Conservation (phyloP, 1,284 basidiomycete genomes). For the Marasmius sp. region DNA sequence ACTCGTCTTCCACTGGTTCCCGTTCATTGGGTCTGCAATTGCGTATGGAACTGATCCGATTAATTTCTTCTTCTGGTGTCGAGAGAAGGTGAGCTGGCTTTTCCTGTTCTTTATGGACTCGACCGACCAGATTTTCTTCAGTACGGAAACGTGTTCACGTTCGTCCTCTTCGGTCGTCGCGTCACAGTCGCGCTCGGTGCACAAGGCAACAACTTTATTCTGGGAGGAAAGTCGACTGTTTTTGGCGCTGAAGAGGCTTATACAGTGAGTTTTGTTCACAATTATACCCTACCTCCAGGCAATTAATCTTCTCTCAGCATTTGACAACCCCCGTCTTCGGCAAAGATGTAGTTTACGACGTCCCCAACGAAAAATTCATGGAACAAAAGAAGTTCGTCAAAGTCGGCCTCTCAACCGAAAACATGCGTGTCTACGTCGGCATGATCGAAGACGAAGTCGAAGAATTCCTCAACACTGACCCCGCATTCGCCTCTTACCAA, state of each 20-base stretch:
- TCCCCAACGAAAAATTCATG: conserved; percentile 97
- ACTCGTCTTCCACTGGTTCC: conserved; percentile 81
- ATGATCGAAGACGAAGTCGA: conserved; percentile 89
- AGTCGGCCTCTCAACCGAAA: conserved; percentile 90
- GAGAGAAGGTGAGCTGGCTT: conserved; percentile 70
- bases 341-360: conserved; percentile 96
- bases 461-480: conserved; percentile 66
- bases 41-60: conserved; percentile 83
- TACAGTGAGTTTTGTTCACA: conserved; percentile 56
- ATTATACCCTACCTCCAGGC: conserved; percentile 5
- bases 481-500: conserved; percentile 61
- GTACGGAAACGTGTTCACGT: conserved; percentile 90
- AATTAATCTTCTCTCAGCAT: conserved; percentile 48
- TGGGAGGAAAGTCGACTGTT: conserved; percentile 91
- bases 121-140: conserved; percentile 23
- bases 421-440: conserved; percentile 87
- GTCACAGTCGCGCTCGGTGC: conserved; percentile 92
- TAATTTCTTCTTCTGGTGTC: conserved; percentile 74
- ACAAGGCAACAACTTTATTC: conserved; percentile 92
- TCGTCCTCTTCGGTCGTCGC: conserved; percentile 84
- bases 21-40: conserved; percentile 76
- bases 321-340: conserved; percentile 94
- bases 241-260: conserved; percentile 98
- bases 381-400: conserved; percentile 99
- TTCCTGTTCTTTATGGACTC: not conserved